These are phyloP conservation scores for Luzula sylvatica DNA, from an alignment of 176 grass and related monocot species.

Conservation along the genomic window DNA sequence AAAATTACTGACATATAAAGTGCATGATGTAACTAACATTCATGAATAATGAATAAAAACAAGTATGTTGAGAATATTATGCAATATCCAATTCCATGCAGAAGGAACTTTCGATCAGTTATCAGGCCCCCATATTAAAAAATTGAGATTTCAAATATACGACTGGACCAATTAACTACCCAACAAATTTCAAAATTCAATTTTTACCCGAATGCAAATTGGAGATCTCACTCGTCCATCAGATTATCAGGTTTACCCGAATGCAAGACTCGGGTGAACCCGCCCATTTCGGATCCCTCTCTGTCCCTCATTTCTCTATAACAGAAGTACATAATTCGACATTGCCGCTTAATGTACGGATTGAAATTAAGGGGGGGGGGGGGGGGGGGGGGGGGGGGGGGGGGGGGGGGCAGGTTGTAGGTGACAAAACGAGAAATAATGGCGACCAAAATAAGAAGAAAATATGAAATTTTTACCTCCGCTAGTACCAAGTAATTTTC, in stretches of 20 bases:
- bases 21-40: not conserved
- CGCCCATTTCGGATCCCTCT: slow-evolving; percentile 77
- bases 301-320: slow-evolving; percentile 60
- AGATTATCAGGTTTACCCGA: slow-evolving; percentile 67
- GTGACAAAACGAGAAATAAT: slow-evolving; percentile 55
- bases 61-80: too few relatives aligned
- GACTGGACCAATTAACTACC: too few relatives aligned
- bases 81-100: too few relatives aligned
- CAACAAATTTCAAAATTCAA: not conserved
- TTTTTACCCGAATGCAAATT: slow-evolving; percentile 50
- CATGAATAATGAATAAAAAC: not conserved
- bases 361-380: slow-evolving; percentile 30
- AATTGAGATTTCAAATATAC: too few relatives aligned
- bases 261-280: slow-evolving; percentile 90
- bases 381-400: slow-evolving; percentile 44
- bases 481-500: slow-evolving; percentile 38
- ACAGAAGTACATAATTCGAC: slow-evolving; percentile 92
- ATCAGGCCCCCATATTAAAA: too few relatives aligned
- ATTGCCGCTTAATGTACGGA: slow-evolving; percentile 96
- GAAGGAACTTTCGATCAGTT: too few relatives aligned
- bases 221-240: slow-evolving; percentile 80
- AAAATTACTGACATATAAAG: not conserved
- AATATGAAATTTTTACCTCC: slow-evolving; percentile 41
- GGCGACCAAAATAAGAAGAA: slow-evolving; percentile 42
- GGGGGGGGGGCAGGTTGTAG: slow-evolving; percentile 71